Evolutionary conservation across 495 filamentous ascomycete genomes (phyloP), one percentile per base, ranked within the genome.

Genomic region (Neurospora sp.): DNA sequence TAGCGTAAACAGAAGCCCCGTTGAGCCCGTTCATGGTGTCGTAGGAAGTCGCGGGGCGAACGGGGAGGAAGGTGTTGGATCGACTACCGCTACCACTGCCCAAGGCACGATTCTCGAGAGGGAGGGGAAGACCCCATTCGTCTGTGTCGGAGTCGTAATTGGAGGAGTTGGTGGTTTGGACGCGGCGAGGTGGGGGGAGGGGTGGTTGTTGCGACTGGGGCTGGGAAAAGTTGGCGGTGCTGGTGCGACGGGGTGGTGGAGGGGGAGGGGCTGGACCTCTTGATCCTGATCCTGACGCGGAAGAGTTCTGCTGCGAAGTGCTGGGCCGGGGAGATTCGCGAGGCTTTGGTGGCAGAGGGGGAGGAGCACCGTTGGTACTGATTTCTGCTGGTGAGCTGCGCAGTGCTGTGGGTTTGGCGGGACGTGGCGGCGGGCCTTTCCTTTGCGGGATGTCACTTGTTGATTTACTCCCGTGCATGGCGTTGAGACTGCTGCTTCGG

Each of bases 381-480:
- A 73, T 39, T 20, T 69, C 76, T 39, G 76, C 76, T 16, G 70
- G 81, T 48, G 76, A 27, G 59, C 84, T 85, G 41, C 90, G 88
- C 9, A 94, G 79, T 7, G 90, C 82, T 6, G 83, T 82, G n/a
- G 92, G 91, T 77, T 94, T 94, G 9, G 85, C 82, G 1, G 92
- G 91, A 61, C 87, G 88, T 4, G 85, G 86, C 0, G 91, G 91
- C 11, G 88, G 87, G 40, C 77, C 75, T 46, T 82, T 84, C 4
- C 79, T 74, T 10, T 72, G 73, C 4, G 77, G 73, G 27, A 80
- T 65, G 42, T 82, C 79, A 80, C 85, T 37, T 77, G 82, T n/a
- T 81, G 88, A 72, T 82, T 84, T 69, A 22, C 61, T 73, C 71
- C 76, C 61, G 31, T 70, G 71, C 70, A 40, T 71, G 18, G 72